Percentiles rank a stretch among this genome's conserved stretches.
phyloP scores from a whole-genome alignment of 1,284 basidiomycete genomes.

The Kwoniella shivajii region DNA sequence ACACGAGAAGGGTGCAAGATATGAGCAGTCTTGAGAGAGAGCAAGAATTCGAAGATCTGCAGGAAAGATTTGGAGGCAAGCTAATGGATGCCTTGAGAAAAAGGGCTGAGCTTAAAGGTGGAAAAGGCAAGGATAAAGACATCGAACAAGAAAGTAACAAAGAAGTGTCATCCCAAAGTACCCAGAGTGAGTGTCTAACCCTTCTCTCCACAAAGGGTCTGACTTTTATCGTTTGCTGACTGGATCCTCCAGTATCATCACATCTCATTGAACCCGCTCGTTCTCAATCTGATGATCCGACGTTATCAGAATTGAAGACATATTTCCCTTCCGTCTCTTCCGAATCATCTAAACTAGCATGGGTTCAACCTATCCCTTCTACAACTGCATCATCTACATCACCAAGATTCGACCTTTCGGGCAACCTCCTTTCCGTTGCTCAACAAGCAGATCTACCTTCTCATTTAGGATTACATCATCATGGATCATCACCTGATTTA shows the following conservation, averaged over 20 bases:
- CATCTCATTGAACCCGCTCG: background rate
- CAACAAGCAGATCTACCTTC: conserved; percentile 61
- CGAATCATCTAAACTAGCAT: conserved; percentile 71
- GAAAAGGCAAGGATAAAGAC: conserved; percentile 8
- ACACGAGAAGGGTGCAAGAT: conserved; percentile 59
- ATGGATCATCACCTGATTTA: conserved; percentile 67
- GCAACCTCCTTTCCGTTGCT: conserved; percentile 63
- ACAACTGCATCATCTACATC: conserved; percentile 23
- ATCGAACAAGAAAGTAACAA: background rate
- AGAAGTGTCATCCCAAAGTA: too few relatives aligned
- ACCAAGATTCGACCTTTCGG: conserved; percentile 72
- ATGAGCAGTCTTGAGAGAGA: conserved; percentile 66
- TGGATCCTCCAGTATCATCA: conserved; percentile 3
- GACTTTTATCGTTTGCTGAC: background rate
- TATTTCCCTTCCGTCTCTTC: conserved; percentile 67
- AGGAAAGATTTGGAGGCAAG: conserved; percentile 67
- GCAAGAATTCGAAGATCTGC: conserved; percentile 63
- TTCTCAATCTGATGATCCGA: conserved; percentile 44
- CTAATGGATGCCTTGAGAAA: conserved; percentile 64
- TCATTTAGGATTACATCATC: conserved; percentile 87
- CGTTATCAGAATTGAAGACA: conserved; percentile 6
- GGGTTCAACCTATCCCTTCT: conserved; percentile 63
- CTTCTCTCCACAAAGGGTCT: background rate
- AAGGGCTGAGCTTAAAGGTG: conserved; percentile 57
- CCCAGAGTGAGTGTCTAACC: too few relatives aligned